Conservation (phyloP, 768 basidiomycete genomes). For the Boletus barrowsii region DNA sequence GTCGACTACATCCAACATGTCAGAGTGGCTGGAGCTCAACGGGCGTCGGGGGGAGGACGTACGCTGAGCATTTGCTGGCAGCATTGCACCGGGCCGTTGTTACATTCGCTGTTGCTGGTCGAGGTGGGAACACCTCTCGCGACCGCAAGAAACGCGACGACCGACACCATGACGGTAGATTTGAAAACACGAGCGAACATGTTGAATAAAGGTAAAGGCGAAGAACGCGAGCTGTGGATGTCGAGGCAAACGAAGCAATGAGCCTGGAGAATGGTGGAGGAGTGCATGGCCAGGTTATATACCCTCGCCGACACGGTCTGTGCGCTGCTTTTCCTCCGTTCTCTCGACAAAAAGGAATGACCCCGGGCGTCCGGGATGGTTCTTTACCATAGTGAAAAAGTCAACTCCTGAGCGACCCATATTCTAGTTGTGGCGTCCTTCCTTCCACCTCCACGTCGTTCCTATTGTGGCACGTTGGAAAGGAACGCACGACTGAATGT, state of each 20-base stretch:
- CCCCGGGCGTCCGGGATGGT: neutral
- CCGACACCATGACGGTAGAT: constrained; percentile 9
- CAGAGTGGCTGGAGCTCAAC: neutral
- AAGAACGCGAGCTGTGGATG: neutral
- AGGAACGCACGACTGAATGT: neutral
- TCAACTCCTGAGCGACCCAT: neutral
- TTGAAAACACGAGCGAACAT: constrained; percentile 15
- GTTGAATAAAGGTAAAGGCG: neutral
- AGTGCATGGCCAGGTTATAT: constrained; percentile 3
- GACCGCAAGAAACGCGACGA: constrained; percentile 6
- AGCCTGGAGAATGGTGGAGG: neutral
- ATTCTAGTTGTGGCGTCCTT: constrained; percentile 7
- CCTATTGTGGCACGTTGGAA: neutral
- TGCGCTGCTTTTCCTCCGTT: neutral
- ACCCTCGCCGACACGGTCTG: constrained; percentile 8
- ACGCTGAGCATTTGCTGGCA: constrained; percentile 1
- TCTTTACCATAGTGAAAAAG: constrained; percentile 8
- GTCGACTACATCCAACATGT: neutral
- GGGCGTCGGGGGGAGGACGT: neutral
- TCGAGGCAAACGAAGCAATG: neutral
- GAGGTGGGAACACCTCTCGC: neutral
- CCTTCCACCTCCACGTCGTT: constrained; percentile 2
- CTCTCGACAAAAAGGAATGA: neutral
- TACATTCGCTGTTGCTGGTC: neutral
- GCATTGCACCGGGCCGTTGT: constrained; percentile 11